Percentiles rank a stretch among this genome's conserved stretches.
Evolutionary conservation across 176 grass and related monocot species (phyloP).

Genomic region (Melocanna baccifera): DNA sequence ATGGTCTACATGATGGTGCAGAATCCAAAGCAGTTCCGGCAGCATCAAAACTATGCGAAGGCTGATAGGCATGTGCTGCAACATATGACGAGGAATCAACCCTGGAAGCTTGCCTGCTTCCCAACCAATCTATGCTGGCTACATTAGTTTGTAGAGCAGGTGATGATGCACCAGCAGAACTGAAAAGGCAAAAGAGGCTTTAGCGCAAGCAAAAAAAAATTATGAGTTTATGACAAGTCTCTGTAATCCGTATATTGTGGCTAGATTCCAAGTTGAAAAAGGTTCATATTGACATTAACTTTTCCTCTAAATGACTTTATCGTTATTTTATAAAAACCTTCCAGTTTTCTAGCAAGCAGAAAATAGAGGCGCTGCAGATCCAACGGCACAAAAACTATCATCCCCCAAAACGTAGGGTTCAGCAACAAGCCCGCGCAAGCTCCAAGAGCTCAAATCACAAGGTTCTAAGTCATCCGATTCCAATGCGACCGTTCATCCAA

Average conservation of each 20-base stretch:
- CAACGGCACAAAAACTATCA: background rate
- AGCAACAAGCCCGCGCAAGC: background rate
- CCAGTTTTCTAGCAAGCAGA: slow-evolving; percentile 2
- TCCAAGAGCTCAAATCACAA: background rate
- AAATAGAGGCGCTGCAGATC: background rate
- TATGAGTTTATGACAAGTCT: background rate
- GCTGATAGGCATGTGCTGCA: slow-evolving; percentile 49
- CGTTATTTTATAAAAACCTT: background rate
- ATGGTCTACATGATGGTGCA: slow-evolving; percentile 76
- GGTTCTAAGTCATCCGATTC: background rate
- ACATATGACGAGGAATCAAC: slow-evolving; percentile 56
- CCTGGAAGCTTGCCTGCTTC: slow-evolving; percentile 71
- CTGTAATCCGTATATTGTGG: background rate
- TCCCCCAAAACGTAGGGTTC: background rate
- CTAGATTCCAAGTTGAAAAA: background rate
- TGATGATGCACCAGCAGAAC: slow-evolving; percentile 89
- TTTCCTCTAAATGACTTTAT: slow-evolving; percentile 11
- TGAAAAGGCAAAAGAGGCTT: slow-evolving; percentile 41
- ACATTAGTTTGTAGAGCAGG: slow-evolving; percentile 73
- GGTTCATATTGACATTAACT: background rate
- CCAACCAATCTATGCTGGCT: slow-evolving; percentile 83
- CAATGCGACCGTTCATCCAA: background rate
- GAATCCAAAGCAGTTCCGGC: slow-evolving; percentile 55
- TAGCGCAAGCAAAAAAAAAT: background rate
- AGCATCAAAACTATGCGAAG: slow-evolving; percentile 78